Base-by-base conservation (phyloP, 495 filamentous ascomycete genomes). In the Annulohypoxylon maeteangense region DNA sequence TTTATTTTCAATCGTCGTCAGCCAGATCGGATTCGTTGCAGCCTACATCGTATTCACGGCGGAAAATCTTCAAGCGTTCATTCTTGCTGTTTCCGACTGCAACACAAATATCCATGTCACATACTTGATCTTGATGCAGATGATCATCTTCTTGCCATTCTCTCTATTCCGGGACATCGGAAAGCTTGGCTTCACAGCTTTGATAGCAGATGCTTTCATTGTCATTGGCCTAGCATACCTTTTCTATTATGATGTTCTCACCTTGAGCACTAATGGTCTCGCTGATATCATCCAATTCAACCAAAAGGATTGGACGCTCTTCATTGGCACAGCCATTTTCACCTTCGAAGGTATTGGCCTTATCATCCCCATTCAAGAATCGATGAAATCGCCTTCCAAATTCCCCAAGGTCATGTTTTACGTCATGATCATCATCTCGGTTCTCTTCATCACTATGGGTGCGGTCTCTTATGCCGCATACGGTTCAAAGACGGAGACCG, bases 21-120 rank as follows among this genome's bases (percentile, higher is more conserved):
- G 92, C 76, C 95, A 99, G 78, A 85, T 99, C 53, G 95, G 95
- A 34, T 99, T 99, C 76, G 92, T 97, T 4, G 90, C 93, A 6
- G 95, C 95, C n/a, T 98, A 98, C 79, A 98, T 97, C 68, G 95
- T 99, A 61, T 99, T 99, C 77, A 97, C 95, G 5, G 91, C 93
- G 7, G 92, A 98, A 77, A 99, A 98, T 66, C 79, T 99, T 56
- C 95, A 97, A 75, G 95, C 95, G 8, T 97, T 99, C 80, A 90
- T 97, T 51, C 87, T 88, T 47, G 87, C 87, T 3, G 93, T 98
- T 51, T 90, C 92, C 59, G 84, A 95, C 65, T 97, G 95, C 83
- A 84, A 87, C 75, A 91, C 88, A 0, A 82, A 87, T 74, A 92
- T 99, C 65, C 88, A 92, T 71, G 92, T 98, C 80, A 92, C 92